A percentile compares a stretch with the other conserved stretches of the same genome.
Conservation (phyloP, 305 asterid species). For the Solanum hybrid region DNA sequence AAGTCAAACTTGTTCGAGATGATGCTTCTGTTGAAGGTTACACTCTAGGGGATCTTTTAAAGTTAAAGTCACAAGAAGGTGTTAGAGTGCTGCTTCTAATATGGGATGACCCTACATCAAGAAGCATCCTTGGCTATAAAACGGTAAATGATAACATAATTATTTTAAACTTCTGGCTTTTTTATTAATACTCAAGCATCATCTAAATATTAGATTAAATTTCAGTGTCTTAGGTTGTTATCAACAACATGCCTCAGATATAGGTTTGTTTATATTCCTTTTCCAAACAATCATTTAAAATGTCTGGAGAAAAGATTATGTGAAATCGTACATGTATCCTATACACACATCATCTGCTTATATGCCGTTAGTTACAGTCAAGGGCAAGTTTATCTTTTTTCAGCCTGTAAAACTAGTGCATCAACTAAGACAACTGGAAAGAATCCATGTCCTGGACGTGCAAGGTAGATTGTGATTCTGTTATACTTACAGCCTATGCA, state of each 20-base stretch:
- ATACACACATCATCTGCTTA: background rate
- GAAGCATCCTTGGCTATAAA: constrained; percentile 87
- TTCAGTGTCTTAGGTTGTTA: background rate
- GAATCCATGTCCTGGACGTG: background rate
- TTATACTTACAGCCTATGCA: background rate
- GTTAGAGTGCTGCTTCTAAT: constrained; percentile 91
- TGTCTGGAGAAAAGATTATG: background rate
- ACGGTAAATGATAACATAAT: constrained; percentile 39
- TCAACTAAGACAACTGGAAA: background rate
- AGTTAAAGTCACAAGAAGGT: constrained; percentile 93
- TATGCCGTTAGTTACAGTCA: background rate
- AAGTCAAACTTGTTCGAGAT: constrained; percentile 81
- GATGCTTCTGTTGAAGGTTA: constrained; percentile 39
- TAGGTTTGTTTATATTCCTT: background rate
- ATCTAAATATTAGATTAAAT: background rate
- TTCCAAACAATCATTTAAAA: background rate
- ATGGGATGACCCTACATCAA: constrained; percentile 98
- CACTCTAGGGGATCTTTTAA: constrained; percentile 87
- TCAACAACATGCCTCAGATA: background rate
- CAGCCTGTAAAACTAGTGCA: background rate
- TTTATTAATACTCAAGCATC: background rate
- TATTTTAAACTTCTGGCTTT: background rate
- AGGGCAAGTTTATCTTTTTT: background rate
- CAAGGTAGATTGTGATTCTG: background rate
- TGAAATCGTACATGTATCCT: background rate